Base-by-base conservation (phyloP, 495 filamentous ascomycete species). In the Annulohypoxylon stygium region DNA sequence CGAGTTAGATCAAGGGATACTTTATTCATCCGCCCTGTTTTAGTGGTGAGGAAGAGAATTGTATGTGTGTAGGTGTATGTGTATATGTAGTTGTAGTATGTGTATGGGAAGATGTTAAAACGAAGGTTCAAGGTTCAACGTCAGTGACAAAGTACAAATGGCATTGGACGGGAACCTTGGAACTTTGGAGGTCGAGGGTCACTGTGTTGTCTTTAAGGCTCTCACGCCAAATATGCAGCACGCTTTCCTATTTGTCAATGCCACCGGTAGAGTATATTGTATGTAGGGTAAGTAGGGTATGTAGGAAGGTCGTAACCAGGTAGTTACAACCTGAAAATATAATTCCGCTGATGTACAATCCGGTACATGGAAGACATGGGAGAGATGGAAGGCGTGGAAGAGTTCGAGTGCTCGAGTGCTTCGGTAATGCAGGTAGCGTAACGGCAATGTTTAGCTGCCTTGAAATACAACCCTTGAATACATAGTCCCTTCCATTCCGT, bases 131-230 rank as follows among this genome's bases (percentile, higher is more conserved):
- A 55, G 51, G 59, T 73, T 63, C 30, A 39, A 67, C 36, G 63
- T 63, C 20, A 33, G 63, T 62, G 39, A 63, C 58, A 61, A 30
- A 51, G 62, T 54, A 25, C 54, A 37, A 51, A 66, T 45, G 9
- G 43, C 33, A 69, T 60, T 20, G 47, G 62, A 60, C 18, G 37
- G 53, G 25, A 47, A 33, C 1, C 43, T n/a, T 43, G 25, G 65
- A 67, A 39, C 36, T 7, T 39, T 43, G 39, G 43, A 47, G 18
- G 43, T 47, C 43, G 43, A 47, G 43, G 67, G 71, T 66, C 51
- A 67, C 66, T 69, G 61, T 70, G 61, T 70, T 65, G 71, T 73
- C 71, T 69, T 69, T 73, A 73, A 73, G 71, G 71, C 71, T 73
- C 71, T 73, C 65, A 61, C 55, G 47, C 71, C 71, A 65, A 57